Conservation (phyloP, 148 eudicot species). For the Camellia japonica region DNA sequence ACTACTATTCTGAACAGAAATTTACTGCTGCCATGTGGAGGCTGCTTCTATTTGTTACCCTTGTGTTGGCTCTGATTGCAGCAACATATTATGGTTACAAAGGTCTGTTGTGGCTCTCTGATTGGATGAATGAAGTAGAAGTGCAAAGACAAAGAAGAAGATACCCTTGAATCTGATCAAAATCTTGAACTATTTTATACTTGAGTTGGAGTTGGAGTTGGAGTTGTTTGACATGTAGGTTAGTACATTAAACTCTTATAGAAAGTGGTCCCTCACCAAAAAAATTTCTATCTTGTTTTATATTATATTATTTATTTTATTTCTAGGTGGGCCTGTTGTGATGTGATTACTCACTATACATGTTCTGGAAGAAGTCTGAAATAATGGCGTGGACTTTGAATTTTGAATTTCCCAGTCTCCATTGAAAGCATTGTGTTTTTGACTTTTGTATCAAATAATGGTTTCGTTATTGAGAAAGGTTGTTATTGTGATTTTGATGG, state of each 20-base stretch:
- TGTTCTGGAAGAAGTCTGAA: background rate
- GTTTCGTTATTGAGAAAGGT: background rate
- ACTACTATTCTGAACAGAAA: conserved; percentile 46
- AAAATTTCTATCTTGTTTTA: background rate
- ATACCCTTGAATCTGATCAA: conserved; percentile 34
- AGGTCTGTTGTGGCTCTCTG: conserved; percentile 64
- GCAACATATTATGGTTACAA: conserved; percentile 59
- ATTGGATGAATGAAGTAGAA: conserved; percentile 89
- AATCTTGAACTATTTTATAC: background rate
- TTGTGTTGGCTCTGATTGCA: conserved; percentile 39
- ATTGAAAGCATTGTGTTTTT: background rate
- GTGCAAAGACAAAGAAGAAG: conserved; percentile 47
- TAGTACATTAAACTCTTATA: background rate
- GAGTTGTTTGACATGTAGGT: background rate
- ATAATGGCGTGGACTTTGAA: background rate
- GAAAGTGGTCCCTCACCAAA: no score
- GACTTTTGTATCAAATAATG: background rate
- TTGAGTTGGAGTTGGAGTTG: background rate
- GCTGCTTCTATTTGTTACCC: conserved; percentile 34
- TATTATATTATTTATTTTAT: background rate
- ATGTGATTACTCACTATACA: background rate
- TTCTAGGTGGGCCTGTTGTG: background rate
- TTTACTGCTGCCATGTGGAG: conserved; percentile 28
- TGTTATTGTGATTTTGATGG: background rate
- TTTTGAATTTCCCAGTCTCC: background rate